Conservation (phyloP, 2,329 filamentous ascomycete genomes). For the Daldinia sp. region DNA sequence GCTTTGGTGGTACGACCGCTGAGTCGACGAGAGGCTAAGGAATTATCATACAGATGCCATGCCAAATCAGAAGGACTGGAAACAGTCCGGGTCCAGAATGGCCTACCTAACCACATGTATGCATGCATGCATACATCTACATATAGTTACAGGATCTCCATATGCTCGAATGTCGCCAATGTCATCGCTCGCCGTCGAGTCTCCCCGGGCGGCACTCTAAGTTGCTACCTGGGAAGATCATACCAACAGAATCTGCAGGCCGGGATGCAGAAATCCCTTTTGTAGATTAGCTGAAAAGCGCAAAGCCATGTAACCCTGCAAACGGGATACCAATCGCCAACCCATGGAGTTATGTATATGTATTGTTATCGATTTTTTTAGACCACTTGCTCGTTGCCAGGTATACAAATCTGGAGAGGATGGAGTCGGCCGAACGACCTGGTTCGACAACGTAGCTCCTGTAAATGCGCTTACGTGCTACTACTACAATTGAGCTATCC, state of each 20-base stretch:
- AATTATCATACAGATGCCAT: constrained; percentile 5
- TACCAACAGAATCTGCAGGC: constrained; percentile 35
- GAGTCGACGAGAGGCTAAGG: constrained; percentile 5
- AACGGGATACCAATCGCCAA: constrained; percentile 29
- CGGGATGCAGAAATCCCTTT: constrained; percentile 33
- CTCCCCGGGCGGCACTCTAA: constrained; percentile 35
- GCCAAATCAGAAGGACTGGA: constrained; percentile 24
- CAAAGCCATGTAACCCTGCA: constrained; percentile 32
- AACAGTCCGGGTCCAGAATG: constrained; percentile 13
- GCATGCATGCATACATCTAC: constrained; percentile 2
- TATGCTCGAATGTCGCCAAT: constrained; percentile 35
- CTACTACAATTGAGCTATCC: neutral
- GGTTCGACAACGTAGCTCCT: constrained; percentile 27
- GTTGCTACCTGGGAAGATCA: constrained; percentile 31
- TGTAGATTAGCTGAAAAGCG: constrained; percentile 20
- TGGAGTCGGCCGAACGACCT: constrained; percentile 8
- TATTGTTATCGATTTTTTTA: constrained; percentile 16
- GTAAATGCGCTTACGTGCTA: constrained; percentile 16
- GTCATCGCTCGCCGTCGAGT: constrained; percentile 33
- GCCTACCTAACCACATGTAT: constrained; percentile 11
- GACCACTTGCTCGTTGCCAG: constrained; percentile 20
- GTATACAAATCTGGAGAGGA: constrained; percentile 16
- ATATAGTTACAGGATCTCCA: constrained; percentile 9
- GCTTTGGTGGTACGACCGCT: constrained; percentile 10
- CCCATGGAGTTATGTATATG: neutral